phyloP scores from a whole-genome alignment of 2,329 filamentous ascomycete species.

The Blumeria hordei region DNA sequence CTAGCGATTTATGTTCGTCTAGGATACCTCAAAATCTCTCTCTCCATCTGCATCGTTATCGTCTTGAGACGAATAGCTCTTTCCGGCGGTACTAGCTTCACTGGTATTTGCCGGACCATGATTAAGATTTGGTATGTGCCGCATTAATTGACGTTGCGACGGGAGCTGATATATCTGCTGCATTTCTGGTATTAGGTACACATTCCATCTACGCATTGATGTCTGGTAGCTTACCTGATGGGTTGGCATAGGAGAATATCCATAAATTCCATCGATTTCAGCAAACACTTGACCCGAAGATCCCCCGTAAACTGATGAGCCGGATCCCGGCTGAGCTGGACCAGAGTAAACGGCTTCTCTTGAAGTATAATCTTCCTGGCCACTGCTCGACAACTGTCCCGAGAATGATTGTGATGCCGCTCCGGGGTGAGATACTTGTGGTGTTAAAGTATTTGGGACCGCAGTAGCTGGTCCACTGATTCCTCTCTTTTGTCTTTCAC shows the following conservation, averaged over 20 bases:
- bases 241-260: slow-evolving; percentile 54
- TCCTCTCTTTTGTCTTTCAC: slow-evolving; percentile 51
- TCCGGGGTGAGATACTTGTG: slow-evolving; percentile 21
- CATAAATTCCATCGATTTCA: slow-evolving; percentile 66
- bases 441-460: slow-evolving; percentile 22
- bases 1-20: too few relatives aligned
- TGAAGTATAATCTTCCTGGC: slow-evolving; percentile 49
- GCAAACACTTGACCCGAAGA: slow-evolving; percentile 64
- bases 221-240: slow-evolving; percentile 37
- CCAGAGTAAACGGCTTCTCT: slow-evolving; percentile 61
- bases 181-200: too few relatives aligned
- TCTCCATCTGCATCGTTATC: too few relatives aligned
- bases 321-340: slow-evolving; percentile 33
- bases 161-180: too few relatives aligned
- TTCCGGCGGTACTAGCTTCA: too few relatives aligned
- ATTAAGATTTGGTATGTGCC: too few relatives aligned
- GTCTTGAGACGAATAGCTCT: too few relatives aligned
- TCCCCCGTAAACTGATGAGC: slow-evolving; percentile 44
- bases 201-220: too few relatives aligned
- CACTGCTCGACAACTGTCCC: slow-evolving; percentile 35
- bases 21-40: too few relatives aligned
- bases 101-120: too few relatives aligned
- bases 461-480: slow-evolving; percentile 19
- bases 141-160: too few relatives aligned
- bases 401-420: slow-evolving; percentile 18